phyloP scores from a whole-genome alignment of 257 asterid genomes.

The Lavandula angustifolia region DNA sequence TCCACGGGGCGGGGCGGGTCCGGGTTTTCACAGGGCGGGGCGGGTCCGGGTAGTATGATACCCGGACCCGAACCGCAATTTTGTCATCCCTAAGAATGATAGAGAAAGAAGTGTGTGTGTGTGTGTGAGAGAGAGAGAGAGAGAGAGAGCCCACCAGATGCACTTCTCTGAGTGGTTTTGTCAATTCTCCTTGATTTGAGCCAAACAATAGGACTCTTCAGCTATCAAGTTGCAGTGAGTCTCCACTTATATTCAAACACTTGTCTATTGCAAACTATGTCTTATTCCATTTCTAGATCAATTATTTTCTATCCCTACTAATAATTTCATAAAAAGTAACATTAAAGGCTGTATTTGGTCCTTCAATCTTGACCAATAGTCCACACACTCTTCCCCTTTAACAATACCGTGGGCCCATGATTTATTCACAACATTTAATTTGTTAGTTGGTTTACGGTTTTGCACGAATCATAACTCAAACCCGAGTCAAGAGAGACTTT shows the following conservation, averaged over 20 bases:
- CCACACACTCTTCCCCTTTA: too few species aligned
- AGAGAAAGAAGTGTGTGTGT: too few species aligned
- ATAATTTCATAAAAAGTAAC: not conserved
- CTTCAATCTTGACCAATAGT: not conserved
- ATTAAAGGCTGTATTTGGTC: not conserved
- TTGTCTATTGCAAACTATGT: not conserved
- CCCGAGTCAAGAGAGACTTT: too few species aligned
- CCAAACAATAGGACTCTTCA: constrained; percentile 13
- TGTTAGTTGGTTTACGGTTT: not conserved
- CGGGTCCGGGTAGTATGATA: too few species aligned
- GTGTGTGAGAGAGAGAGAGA: not conserved
- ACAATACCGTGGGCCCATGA: too few species aligned
- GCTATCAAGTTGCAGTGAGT: not conserved
- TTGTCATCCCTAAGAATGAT: too few species aligned
- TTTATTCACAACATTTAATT: too few species aligned
- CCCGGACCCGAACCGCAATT: too few species aligned
- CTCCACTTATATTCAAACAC: constrained; percentile 1
- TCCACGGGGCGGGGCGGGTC: too few species aligned
- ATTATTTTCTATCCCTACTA: not conserved
- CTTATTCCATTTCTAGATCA: not conserved
- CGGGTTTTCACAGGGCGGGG: too few species aligned
- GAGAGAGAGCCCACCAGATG: not conserved
- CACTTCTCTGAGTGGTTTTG: constrained; percentile 11
- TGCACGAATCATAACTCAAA: not conserved
- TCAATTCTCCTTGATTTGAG: constrained; percentile 30